These are phyloP conservation scores for Orbilia ellipsospora DNA, from an alignment of 2,329 filamentous ascomycete species.

Conservation along the genomic window DNA sequence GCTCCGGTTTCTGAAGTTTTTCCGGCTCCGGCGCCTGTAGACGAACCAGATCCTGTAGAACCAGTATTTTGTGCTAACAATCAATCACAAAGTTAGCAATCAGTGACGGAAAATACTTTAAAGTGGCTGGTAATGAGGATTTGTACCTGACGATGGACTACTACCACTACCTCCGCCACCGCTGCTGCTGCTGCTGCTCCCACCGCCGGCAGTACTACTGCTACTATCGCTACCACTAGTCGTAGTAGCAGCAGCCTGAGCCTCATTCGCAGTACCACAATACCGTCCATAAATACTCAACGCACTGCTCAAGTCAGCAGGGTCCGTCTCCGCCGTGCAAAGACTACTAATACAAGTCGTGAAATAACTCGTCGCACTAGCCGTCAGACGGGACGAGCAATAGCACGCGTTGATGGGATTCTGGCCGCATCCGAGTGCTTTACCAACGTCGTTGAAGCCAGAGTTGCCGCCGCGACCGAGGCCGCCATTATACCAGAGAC, in stretches of 20 bases:
- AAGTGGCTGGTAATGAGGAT: background rate
- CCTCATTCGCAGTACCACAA: conserved; percentile 58
- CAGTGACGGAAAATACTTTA: background rate
- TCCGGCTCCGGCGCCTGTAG: background rate
- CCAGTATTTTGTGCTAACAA: background rate
- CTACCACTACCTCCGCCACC: too few species aligned
- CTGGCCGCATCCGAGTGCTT: conserved; percentile 58
- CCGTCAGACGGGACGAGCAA: conserved; percentile 56
- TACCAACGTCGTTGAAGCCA: conserved; percentile 48
- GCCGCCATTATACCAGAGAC: conserved; percentile 59
- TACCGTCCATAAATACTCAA: conserved; percentile 58
- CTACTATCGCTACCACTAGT: background rate
- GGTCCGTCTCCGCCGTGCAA: conserved; percentile 57
- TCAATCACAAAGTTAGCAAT: background rate
- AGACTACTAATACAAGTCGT: conserved; percentile 57
- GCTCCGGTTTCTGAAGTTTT: background rate
- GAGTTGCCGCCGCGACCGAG: conserved; percentile 57
- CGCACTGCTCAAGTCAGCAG: conserved; percentile 57
- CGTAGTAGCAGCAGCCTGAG: background rate
- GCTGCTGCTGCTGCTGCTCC: background rate
- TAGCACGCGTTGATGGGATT: conserved; percentile 58
- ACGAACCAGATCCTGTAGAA: background rate
- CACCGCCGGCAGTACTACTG: background rate
- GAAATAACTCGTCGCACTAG: conserved; percentile 59
- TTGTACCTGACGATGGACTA: too few species aligned